A percentile compares a stretch with the other conserved stretches of the same genome.
Evolutionary conservation across 2,329 filamentous ascomycete species (phyloP).

Genomic region (Botryotinia globosa): DNA sequence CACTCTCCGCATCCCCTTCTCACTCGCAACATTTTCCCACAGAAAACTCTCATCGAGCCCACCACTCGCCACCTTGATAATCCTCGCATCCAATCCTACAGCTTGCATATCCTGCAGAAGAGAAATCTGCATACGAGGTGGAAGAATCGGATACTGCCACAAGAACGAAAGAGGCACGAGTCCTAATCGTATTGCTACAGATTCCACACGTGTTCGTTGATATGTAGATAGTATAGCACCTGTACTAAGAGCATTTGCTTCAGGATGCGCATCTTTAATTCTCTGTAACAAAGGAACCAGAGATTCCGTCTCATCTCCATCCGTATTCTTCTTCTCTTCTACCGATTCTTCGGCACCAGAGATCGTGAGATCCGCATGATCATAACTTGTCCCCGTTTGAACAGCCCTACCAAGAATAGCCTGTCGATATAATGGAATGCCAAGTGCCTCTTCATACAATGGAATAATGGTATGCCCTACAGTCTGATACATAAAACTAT

Average conservation of each 20-base stretch:
- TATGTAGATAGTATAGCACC: conserved; percentile 95
- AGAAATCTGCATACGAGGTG: conserved; percentile 46
- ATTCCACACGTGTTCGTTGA: conserved; percentile 93
- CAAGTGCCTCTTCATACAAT: conserved; percentile 75
- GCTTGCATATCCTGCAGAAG: conserved; percentile 79
- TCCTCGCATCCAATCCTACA: conserved; percentile 77
- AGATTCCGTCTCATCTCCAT: conserved; percentile 81
- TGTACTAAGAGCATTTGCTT: conserved; percentile 81
- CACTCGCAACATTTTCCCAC: conserved; percentile 73
- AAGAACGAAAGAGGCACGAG: conserved; percentile 81
- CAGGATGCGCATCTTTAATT: conserved; percentile 67
- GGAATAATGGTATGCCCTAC: conserved; percentile 86
- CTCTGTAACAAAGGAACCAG: conserved; percentile 70
- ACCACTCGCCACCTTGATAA: conserved; percentile 92
- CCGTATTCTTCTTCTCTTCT: not conserved
- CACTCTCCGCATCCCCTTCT: conserved; percentile 47
- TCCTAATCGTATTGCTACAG: conserved; percentile 79
- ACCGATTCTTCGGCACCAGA: conserved; percentile 23
- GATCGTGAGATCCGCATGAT: conserved; percentile 24
- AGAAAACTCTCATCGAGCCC: conserved; percentile 78
- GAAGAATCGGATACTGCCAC: conserved; percentile 84
- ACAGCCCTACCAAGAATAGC: conserved; percentile 70
- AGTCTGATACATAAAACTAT: conserved; percentile 99
- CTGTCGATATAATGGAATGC: conserved; percentile 78
- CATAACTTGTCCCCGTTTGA: conserved; percentile 71